Conservation (phyloP, 1,139 yeast genomes). For the Geotrichum europaeum region DNA sequence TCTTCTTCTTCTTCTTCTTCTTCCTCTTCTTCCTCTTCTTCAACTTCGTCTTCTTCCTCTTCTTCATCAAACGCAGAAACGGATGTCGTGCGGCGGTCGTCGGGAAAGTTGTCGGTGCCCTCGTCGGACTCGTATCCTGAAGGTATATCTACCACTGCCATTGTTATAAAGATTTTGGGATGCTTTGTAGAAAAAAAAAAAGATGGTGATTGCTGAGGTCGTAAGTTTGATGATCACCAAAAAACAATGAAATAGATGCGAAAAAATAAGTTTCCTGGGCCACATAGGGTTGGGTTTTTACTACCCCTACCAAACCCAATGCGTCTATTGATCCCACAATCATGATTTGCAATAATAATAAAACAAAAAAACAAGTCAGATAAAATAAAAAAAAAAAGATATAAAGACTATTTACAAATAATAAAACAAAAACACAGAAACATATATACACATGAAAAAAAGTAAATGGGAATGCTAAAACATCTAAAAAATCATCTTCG, state of each 20-base stretch:
- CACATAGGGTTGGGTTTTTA: neutral
- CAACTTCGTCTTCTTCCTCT: constrained; percentile 13
- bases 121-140: neutral
- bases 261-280: neutral
- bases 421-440: neutral
- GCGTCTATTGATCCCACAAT: neutral
- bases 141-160: neutral
- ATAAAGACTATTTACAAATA: neutral
- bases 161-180: neutral
- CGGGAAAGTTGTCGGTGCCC: neutral
- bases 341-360: neutral
- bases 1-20: constrained; percentile 13
- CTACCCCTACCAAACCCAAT: neutral
- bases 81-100: neutral
- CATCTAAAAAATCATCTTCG: constrained; percentile 13
- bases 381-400: neutral
- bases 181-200: neutral
- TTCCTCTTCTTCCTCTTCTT: constrained; percentile 13
- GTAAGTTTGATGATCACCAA: neutral
- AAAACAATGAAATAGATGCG: neutral
- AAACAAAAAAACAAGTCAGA: too few relatives aligned
- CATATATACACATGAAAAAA: neutral
- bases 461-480: constrained; percentile 3
- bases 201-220: neutral
- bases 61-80: constrained; percentile 12